phyloP scores from a whole-genome alignment of 2,329 filamentous ascomycete genomes.

The Diaporthe helianthi region DNA sequence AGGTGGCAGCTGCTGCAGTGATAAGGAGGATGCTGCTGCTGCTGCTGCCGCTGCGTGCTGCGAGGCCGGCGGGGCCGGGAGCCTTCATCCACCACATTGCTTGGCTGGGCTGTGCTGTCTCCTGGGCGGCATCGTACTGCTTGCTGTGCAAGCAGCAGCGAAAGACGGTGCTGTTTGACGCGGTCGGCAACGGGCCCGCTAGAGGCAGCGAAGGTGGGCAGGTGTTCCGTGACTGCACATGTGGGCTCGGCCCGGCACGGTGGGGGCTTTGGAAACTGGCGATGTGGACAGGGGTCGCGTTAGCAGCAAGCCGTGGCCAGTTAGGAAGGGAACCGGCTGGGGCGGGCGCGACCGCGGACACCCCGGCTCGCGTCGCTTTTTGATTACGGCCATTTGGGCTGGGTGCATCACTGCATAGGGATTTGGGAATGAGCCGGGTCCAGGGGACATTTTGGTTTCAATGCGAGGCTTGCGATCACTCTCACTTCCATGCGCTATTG shows the following conservation, averaged over 20 bases:
- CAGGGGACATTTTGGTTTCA: constrained; percentile 21
- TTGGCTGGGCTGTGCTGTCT: background rate
- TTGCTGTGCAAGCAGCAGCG: background rate
- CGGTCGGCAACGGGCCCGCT: background rate
- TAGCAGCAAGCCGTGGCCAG: background rate
- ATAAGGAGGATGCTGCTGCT: background rate
- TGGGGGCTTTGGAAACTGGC: background rate
- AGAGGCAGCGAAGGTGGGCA: background rate
- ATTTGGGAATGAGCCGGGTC: constrained; percentile 8
- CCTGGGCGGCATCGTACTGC: constrained; percentile 3
- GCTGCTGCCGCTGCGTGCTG: background rate
- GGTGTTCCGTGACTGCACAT: background rate
- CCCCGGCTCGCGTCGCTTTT: constrained; percentile 21
- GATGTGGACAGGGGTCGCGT: constrained; percentile 10
- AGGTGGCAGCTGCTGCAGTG: constrained; percentile 34
- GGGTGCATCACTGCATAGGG: background rate
- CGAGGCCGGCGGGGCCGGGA: background rate
- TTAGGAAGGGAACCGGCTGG: background rate
- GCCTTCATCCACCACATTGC: constrained; percentile 29
- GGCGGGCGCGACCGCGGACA: constrained; percentile 15
- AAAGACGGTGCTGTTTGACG: background rate
- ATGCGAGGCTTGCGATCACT: constrained; percentile 13
- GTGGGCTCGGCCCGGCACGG: constrained; percentile 8
- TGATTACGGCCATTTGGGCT: constrained; percentile 6
- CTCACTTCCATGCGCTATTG: constrained; percentile 1